Evolutionary conservation across 192 early-diverging fungal genomes (phyloP), one percentile per base, ranked within the genome.

Genomic region (Coemansia interrupta): DNA sequence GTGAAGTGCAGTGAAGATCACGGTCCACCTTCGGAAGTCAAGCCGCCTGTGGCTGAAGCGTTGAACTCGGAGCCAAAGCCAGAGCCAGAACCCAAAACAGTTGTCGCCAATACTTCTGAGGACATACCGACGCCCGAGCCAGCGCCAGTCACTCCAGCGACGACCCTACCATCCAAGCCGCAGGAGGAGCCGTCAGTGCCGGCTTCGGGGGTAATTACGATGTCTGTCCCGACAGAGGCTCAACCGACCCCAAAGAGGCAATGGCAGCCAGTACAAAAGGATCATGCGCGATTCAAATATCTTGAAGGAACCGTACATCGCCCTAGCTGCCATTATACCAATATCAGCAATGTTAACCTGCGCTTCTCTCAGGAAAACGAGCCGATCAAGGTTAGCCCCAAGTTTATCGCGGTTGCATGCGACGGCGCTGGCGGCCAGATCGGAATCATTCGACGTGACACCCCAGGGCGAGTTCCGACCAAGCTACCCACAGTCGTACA

Each of bases 341-440:
- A 83, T 70, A 63, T 92, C n/a, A 54, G 26, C 17, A 55, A 66
- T 20, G 55, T 64, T 10, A 63, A 78, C 42, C 38, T 56, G 46
- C 54, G 65, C 23, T 64, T 81, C 24, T 64, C 69, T 9, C 70
- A 66, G 43, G 68, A 70, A 22, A 70, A 63, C 18, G 61, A 73
- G 24, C 55, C 63, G 2, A 41, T 63, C 19, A 57, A 85, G 72
- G 78, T 73, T 1, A 89, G 84, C 45, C 28, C 56, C 44, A 81
- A 71, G 55, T 89, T 82, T 32, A 66, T 93, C 43, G 89, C 90
- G 0, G 80, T 92, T 19, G 83, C 90, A 13, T 72, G 91, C 39
- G 58, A 75, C 14, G 94, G 92, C 18, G 75, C 85, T 26, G 94
- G 94, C 19, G 94, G 94, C 17, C 82, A 90, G 55, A 56, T 96